phyloP scores from a whole-genome alignment of 306 rosid genomes.

The Cucumis melo region DNA sequence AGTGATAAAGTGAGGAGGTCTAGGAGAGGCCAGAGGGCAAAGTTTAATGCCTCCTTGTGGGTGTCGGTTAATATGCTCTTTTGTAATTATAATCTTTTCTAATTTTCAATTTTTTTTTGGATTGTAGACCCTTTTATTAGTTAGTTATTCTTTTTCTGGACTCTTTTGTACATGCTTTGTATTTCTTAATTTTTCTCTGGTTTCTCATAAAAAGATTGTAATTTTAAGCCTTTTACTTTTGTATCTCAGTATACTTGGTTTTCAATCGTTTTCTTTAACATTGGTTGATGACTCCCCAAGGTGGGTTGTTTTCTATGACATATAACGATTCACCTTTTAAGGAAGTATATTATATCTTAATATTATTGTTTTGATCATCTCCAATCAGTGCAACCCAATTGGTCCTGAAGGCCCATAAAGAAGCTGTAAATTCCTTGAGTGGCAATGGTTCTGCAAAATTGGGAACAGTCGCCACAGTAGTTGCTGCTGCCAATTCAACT shows the following conservation, averaged over 20 bases:
- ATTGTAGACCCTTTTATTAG: background rate
- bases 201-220: background rate
- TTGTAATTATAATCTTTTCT: too few relatives aligned
- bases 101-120: too few relatives aligned
- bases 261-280: background rate
- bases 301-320: background rate
- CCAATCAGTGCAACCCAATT: conserved; percentile 68
- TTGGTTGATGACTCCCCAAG: background rate
- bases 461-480: conserved; percentile 94
- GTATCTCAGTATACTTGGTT: background rate
- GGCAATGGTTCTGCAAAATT: conserved; percentile 85
- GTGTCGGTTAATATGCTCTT: background rate
- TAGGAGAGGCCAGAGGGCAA: background rate
- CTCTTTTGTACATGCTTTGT: background rate
- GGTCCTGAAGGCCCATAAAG: conserved; percentile 96
- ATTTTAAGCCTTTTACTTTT: too few relatives aligned
- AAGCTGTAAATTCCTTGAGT: conserved; percentile 92
- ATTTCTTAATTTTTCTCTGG: background rate
- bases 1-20: background rate
- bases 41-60: background rate
- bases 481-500: conserved; percentile 94
- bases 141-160: background rate
- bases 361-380: conserved; percentile 1
- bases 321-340: background rate
- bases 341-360: background rate